Conservation (phyloP, 2,329 filamentous ascomycete species). For the Colletotrichum sansevieriae region DNA sequence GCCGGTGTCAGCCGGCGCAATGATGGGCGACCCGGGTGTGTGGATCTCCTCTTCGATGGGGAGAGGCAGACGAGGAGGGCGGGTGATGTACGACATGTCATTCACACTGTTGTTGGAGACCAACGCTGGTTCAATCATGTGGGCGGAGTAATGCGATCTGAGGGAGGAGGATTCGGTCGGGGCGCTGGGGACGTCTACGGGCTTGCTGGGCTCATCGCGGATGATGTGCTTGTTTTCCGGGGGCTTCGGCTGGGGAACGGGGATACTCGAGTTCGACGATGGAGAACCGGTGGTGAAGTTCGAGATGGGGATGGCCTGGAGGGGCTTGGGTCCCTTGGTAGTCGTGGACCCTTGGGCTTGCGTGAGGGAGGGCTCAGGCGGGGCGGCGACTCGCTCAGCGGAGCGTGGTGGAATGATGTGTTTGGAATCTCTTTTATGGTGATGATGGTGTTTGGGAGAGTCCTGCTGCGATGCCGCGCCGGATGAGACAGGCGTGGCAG, state of each 20-base stretch:
- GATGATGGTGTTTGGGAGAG: conserved; percentile 42
- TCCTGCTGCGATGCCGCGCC: conserved; percentile 46
- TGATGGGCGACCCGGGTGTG: conserved; percentile 90
- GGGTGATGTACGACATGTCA: conserved; percentile 72
- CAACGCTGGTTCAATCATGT: conserved; percentile 58
- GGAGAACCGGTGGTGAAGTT: conserved; percentile 63
- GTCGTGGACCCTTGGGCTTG: conserved; percentile 70
- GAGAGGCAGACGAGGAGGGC: conserved; percentile 90
- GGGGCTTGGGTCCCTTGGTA: conserved; percentile 59
- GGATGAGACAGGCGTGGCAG: conserved; percentile 49
- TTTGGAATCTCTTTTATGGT: conserved; percentile 58
- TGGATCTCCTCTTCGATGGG: conserved; percentile 94
- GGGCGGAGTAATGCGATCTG: conserved; percentile 53
- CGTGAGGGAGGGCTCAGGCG: conserved; percentile 72
- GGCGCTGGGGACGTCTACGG: conserved; percentile 67
- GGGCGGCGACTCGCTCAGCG: conserved; percentile 68
- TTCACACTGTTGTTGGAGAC: conserved; percentile 70
- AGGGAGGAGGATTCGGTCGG: conserved; percentile 52
- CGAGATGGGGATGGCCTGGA: conserved; percentile 63
- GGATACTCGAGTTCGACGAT: conserved; percentile 42
- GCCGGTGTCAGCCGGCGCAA: conserved; percentile 78
- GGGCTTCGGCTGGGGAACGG: conserved; percentile 41
- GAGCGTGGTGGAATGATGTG: conserved; percentile 69
- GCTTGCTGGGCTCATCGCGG: conserved; percentile 62
- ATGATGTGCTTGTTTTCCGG: conserved; percentile 45